Evolutionary conservation across 768 basidiomycete species (phyloP), one percentile per base, ranked within the genome.

Genomic region (Lentinula boryana): DNA sequence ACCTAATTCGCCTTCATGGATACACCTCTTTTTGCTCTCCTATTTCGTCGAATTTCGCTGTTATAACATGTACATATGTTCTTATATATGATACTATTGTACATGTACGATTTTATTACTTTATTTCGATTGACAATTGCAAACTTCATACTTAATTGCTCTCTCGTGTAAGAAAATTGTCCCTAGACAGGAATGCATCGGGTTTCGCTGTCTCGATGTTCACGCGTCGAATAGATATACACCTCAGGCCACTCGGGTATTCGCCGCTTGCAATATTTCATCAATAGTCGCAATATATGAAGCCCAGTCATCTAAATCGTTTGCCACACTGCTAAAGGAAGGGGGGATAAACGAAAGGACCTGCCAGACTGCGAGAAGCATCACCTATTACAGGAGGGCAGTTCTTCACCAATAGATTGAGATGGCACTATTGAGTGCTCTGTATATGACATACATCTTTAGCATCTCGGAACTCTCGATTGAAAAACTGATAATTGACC

Each of bases 251-350:
- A 18, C 31, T 52, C 50, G 27, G 12, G 57, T 21, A 36, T 60
- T 60, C 21, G 51, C 23, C 5, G 46, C 32, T 8, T 52, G 50
- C 16, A 60, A 21, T 41, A 60, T 27, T 40, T 60, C 49, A 52
- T 60, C 58, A 8, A 60, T 44, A 16, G 31, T 32, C 7, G 58
- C 58, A 35, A 60, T 60, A 40, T 60, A 60, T 4, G 48, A 49
- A 44, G 21, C 18, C 58, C 58, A 60, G 15, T 60, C 58, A 12
- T 60, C 49, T 9, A 21, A 32, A 16, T 60, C 38, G 12, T 44
- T 60, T 15, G 18, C 2, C 23, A 31, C 23, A 31, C 23, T 56
- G 13, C 5, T 4, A 55, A 55, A 9, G 21, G 52, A 18, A 35
- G 31, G 13, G 18, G n/a, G n/a, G 16, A 16, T 43, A 0, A n/a